phyloP scores from a whole-genome alignment of 345 rosid genomes.

The Citrus australasica region DNA sequence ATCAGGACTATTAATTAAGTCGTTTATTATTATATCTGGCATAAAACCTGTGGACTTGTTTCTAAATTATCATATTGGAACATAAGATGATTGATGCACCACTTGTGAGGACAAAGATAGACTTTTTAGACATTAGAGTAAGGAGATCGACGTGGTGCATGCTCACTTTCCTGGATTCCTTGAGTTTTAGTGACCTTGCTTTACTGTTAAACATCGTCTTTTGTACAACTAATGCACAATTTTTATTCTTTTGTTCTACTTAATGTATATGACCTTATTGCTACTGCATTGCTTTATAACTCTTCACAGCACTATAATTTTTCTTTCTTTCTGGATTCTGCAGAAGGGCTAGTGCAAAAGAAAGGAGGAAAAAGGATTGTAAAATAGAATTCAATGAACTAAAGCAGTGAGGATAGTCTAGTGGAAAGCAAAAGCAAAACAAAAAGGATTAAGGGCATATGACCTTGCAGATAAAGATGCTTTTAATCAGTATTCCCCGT shows the following conservation, averaged over 20 bases:
- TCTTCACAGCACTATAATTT: not conserved
- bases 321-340: slow-evolving; percentile 4
- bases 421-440: slow-evolving; percentile 23
- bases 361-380: not conserved
- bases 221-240: not conserved
- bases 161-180: slow-evolving; percentile 16
- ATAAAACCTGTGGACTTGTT: not conserved
- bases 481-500: slow-evolving; percentile 32
- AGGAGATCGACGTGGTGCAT: not conserved
- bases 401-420: slow-evolving; percentile 17
- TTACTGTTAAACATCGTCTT: not conserved
- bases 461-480: slow-evolving; percentile 33
- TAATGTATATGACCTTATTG: not conserved
- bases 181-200: slow-evolving; percentile 2
- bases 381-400: slow-evolving; percentile 7
- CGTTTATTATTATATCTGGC: not conserved
- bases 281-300: not conserved
- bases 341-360: not conserved
- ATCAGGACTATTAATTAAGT: not conserved
- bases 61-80: not conserved
- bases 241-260: not conserved
- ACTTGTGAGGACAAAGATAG: slow-evolving; percentile 23
- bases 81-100: slow-evolving; percentile 14
- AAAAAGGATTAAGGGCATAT: slow-evolving; percentile 20
- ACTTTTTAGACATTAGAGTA: slow-evolving; percentile 14